Percentiles rank a stretch among this genome's conserved stretches.
Evolutionary conservation across 495 filamentous ascomycete genomes (phyloP).

Genomic region (Penicillium antarcticum): DNA sequence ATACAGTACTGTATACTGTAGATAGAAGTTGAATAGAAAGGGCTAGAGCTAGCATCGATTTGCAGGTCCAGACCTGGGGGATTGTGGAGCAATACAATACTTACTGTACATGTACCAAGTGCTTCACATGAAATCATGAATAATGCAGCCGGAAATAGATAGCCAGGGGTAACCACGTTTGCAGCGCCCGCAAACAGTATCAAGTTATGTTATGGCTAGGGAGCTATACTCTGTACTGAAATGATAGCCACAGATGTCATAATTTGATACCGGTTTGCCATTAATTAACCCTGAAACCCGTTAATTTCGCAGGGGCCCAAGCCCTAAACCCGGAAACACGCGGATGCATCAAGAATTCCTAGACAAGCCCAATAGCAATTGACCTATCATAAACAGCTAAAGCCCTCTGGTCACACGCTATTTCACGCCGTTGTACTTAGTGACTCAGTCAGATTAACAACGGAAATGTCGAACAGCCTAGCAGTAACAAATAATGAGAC

Average conservation of each 20-base stretch:
- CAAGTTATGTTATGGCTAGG: not conserved
- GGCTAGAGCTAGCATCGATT: not conserved
- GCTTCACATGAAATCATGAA: no score
- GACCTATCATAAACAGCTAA: not conserved
- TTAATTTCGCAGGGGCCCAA: not conserved
- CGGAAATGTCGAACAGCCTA: no score
- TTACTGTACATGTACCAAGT: no score
- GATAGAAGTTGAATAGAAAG: no score
- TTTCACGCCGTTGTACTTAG: not conserved
- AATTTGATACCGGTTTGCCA: not conserved
- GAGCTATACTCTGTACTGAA: no score
- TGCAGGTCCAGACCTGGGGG: not conserved
- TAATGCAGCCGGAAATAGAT: slow-evolving; percentile 5
- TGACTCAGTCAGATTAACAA: no score
- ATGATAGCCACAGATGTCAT: slow-evolving; percentile 6
- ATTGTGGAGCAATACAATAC: not conserved
- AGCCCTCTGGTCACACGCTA: not conserved
- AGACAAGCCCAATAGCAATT: not conserved
- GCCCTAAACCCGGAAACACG: not conserved
- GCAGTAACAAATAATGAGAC: no score
- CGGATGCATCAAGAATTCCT: not conserved
- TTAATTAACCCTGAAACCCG: slow-evolving; percentile 1
- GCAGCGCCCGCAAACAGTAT: slow-evolving; percentile 14
- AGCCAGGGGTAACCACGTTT: slow-evolving; percentile 18
- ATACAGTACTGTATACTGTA: no score